Evolutionary conservation across 2,329 filamentous ascomycete genomes (phyloP).

Genomic region (Byssoonygena ceratinophila): DNA sequence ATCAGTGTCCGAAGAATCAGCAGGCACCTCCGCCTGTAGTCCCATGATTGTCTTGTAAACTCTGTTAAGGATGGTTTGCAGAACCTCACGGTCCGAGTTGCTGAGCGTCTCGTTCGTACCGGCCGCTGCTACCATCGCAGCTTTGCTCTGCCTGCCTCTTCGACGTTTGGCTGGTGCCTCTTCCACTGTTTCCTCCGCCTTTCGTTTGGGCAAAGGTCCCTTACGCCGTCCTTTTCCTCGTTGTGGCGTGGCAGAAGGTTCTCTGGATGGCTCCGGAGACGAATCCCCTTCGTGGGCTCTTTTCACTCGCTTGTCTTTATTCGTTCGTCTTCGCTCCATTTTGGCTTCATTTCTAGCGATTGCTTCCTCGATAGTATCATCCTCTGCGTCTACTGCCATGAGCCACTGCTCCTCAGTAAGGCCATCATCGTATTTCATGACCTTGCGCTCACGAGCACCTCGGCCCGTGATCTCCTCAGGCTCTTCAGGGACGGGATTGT

Average conservation of each 20-base stretch:
- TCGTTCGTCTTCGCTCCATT: constrained; percentile 66
- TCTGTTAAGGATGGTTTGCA: constrained; percentile 67
- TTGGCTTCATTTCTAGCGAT: constrained; percentile 80
- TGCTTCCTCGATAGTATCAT: constrained; percentile 86
- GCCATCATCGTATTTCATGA: constrained; percentile 92
- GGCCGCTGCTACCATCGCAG: constrained; percentile 22
- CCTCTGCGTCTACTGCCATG: constrained; percentile 92
- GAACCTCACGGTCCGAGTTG: constrained; percentile 58
- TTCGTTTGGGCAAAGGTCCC: constrained; percentile 71
- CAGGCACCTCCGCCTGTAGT: constrained; percentile 61
- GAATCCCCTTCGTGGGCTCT: constrained; percentile 45
- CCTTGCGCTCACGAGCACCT: constrained; percentile 86
- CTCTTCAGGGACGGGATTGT: constrained; percentile 68
- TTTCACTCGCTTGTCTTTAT: constrained; percentile 55
- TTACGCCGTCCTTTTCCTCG: constrained; percentile 66
- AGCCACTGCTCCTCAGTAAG: constrained; percentile 98
- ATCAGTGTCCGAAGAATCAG: constrained; percentile 43
- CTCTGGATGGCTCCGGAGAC: constrained; percentile 67
- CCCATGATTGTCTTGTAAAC: constrained; percentile 73
- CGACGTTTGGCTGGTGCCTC: constrained; percentile 69
- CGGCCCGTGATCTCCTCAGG: constrained; percentile 69
- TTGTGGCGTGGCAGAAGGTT: constrained; percentile 71
- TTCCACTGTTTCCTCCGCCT: constrained; percentile 66
- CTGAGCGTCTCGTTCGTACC: constrained; percentile 48
- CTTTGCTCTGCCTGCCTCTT: constrained; percentile 61